Evolutionary conservation across 2,329 filamentous ascomycete genomes (phyloP).

Genomic region (Rhexocercosporidium sp.): DNA sequence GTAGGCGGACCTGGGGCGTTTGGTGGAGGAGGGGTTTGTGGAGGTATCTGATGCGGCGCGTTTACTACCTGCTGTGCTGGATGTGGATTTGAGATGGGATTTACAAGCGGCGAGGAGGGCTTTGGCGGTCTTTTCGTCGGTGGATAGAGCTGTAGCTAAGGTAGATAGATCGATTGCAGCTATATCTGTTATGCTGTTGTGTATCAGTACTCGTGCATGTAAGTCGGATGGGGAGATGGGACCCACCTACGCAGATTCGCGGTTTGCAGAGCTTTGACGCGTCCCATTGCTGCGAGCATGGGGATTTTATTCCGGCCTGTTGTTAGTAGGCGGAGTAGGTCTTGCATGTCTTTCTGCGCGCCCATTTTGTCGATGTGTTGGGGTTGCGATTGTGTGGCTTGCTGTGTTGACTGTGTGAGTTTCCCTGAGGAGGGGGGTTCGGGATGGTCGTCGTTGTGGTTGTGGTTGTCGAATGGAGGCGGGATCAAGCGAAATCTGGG

Average conservation of each 20-base stretch:
- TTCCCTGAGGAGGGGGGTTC: neutral
- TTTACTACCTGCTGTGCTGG: conserved; percentile 27
- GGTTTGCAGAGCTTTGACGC: conserved; percentile 61
- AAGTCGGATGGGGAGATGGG: neutral
- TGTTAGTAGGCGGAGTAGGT: conserved; percentile 64
- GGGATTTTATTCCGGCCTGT: conserved; percentile 57
- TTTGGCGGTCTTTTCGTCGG: conserved; percentile 41
- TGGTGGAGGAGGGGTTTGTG: conserved; percentile 18
- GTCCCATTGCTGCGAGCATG: conserved; percentile 63
- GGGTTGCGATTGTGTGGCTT: neutral
- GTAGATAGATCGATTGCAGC: conserved; percentile 33
- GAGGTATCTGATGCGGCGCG: conserved; percentile 30
- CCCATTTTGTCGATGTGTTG: conserved; percentile 46
- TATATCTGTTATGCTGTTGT: conserved; percentile 39
- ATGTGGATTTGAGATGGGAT: conserved; percentile 25
- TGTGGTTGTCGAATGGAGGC: neutral
- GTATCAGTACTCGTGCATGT: too few species aligned
- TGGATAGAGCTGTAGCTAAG: conserved; percentile 31
- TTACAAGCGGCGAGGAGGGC: conserved; percentile 40
- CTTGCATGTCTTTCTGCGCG: conserved; percentile 63
- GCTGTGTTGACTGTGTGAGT: neutral
- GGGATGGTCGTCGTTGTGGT: neutral
- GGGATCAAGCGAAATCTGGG: conserved; percentile 6
- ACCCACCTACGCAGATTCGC: conserved; percentile 60
- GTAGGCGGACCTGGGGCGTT: conserved; percentile 39